Conservation (phyloP, 345 rosid species). For the Eutrema japonicum region DNA sequence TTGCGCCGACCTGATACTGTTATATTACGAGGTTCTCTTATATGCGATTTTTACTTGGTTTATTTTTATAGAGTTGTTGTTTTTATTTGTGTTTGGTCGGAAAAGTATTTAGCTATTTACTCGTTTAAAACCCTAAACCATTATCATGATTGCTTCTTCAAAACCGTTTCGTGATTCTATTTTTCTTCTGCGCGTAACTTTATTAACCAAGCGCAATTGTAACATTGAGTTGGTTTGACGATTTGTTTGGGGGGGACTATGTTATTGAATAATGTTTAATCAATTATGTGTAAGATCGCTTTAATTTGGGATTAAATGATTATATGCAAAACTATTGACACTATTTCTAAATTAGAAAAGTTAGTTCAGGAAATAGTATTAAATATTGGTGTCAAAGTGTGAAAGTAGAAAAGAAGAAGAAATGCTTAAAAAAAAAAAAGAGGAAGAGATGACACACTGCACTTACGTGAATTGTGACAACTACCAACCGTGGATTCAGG, state of each 20-base stretch:
- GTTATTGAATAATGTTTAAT: no score
- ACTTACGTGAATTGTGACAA: not conserved
- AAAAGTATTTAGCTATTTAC: not conserved
- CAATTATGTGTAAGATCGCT: no score
- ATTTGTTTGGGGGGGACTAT: not conserved
- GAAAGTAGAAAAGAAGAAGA: no score
- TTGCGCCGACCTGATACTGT: not conserved
- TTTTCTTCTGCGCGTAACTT: no score
- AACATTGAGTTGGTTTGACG: not conserved
- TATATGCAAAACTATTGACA: no score
- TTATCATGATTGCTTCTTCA: not conserved
- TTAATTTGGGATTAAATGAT: no score
- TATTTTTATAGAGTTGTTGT: not conserved
- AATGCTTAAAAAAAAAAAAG: no score
- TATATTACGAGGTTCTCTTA: conserved; percentile 11
- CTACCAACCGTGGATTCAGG: not conserved
- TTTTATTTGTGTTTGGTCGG: not conserved
- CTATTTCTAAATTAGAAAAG: no score
- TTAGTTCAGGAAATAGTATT: not conserved
- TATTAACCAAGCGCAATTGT: not conserved
- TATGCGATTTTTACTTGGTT: conserved; percentile 15
- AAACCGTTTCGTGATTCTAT: not conserved
- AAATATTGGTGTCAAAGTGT: conserved; percentile 1
- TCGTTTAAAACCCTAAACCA: not conserved
- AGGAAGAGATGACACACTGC: not conserved